Base-by-base conservation (phyloP, 2,329 filamentous ascomycete species). In the Chaetomiaceae sp. region DNA sequence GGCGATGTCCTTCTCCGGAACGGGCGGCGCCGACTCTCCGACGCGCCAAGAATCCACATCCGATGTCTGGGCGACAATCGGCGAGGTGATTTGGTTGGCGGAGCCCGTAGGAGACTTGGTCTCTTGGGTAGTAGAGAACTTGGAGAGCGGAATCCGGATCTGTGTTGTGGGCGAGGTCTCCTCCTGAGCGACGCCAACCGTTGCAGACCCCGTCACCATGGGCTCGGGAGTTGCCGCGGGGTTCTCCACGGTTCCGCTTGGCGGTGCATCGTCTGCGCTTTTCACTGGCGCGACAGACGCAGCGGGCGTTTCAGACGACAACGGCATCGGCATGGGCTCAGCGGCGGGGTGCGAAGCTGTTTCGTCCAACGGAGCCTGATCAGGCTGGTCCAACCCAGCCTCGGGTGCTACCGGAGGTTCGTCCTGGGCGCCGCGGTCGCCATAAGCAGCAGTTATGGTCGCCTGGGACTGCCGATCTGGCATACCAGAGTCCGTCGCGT, bases 101-200 rank as follows among this genome's bases (percentile, higher is more conserved):
- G 60, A 56, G 14, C 55, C 43, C n/a, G 60, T 53, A 15, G 60
- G 54, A 20, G 54, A 50, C 29, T 55, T 59, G 20, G 60, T 49
- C 45, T 70, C 66, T 37, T 62, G 66, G 4, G 66, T 68, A 10
- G 66, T 68, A 10, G 70, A 71, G 53, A 72, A 72, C 49, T 65
- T 71, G 38, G 70, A 72, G 40, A 65, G 63, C 12, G 70, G 67
- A 30, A 65, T 65, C 10, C 27, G 61, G 41, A 55, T 35, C 18
- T 52, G 57, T 50, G 48, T 56, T 54, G 49, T 50, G 42, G 54
- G 44, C 26, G 52, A n/a, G 36, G 43, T 39, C 45, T 52, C 49
- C 36, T 52, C 54, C 29, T 48, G 19, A 2, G 15, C 22, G 7
- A 15, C 7, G 18, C 39, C 42, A 19, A 35, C 35, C 14, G 45